Evolutionary conservation across 1,284 basidiomycete genomes (phyloP), one percentile per base, ranked within the genome.

Genomic region (Chalciporus sp.): DNA sequence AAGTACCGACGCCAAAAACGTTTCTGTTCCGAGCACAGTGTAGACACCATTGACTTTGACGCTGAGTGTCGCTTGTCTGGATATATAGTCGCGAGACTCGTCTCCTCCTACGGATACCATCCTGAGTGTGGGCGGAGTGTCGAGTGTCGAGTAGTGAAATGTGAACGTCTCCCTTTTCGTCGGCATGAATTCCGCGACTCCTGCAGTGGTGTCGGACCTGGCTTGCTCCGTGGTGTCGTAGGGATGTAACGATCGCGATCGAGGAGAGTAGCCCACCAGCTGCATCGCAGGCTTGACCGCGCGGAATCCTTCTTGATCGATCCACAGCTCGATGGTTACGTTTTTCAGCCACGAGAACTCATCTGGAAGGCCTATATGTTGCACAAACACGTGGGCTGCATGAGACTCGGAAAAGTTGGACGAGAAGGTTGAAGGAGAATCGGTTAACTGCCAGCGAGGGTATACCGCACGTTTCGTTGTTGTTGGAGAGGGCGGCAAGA

Each of bases 221-320:
- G 37, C 14, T 29, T 63, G 60, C 45, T 70, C 67, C 28, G 61
- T 51, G 16, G 61, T 55, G 27, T 64, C 64, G 42, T 70, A 72
- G 47, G 65, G 59, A 41, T 65, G 57, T 44, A 72, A 51, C 17
- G 69, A 65, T 49, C 74, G 73, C 12, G 68, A 63, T 27, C 69
- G 66, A 31, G 65, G 66, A 19, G 75, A 74, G 57, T 80, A 81
- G 47, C 82, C 81, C n/a, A 74, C 73, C 44, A 85, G 79, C 53
- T 74, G 76, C 72, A 91, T 85, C 11, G 74, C 69, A 17, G 85
- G 81, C 20, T 76, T 73, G 16, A 85, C 76, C 11, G 80, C 76
- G 27, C 88, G 81, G 60, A 88, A 89, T 7, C 87, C 85, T 71
- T 92, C 90, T 69, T 92, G 90, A 63, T 92, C 91, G 29, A 92